Base-by-base conservation (phyloP, 2,329 filamentous ascomycete species). In the Aureobasidium sp. region DNA sequence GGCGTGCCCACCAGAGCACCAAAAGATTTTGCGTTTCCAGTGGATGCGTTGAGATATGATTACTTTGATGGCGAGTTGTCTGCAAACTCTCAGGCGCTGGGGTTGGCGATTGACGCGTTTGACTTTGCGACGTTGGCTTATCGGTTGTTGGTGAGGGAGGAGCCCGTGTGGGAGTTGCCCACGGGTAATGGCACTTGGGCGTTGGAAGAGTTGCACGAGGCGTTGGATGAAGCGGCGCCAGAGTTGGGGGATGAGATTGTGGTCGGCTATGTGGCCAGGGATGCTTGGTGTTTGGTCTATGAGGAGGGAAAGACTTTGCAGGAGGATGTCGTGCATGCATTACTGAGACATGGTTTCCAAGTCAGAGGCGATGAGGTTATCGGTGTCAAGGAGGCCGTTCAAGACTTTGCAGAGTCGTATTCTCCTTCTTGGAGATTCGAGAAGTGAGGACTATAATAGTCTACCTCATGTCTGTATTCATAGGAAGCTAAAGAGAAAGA, bases 161-260 rank as follows among this genome's bases (percentile, higher is more conserved):
- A 27, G 5, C 57, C 57, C 15, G 19, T 22, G 2, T 60, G 57
- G 57, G 22, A 50, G 2, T 33, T 60, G 24, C 57, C 57, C 1
- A 45, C 39, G 3, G 57, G 57, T 2, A 60, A 60, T 50, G 57
- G 57, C 2, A 60, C 57, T 19, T 60, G 57, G 57, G 57, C 57
- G 14, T 42, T 60, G 57, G 57, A 60, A 33, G 57, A 60, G 17
- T 33, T 60, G 57, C 57, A 60, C 24, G 57, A 60, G 45, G 57
- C 57, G 8, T 60, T 60, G 57, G 57, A 60, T 35, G 29, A 50
- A 7, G 37, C 33, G 8, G 57, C 57, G n/a, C 57, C 57, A 5
- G 57, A 60, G 45, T 27, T 60, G 24, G 57, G 57, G 6, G 57
- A 60, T 45, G 57, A 60, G 57, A 50, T 60, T 60, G 57, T 60